Evolutionary conservation across 1,284 basidiomycete species (phyloP), one percentile per base, ranked within the genome.

Genomic region (Cryptococcus sp.): DNA sequence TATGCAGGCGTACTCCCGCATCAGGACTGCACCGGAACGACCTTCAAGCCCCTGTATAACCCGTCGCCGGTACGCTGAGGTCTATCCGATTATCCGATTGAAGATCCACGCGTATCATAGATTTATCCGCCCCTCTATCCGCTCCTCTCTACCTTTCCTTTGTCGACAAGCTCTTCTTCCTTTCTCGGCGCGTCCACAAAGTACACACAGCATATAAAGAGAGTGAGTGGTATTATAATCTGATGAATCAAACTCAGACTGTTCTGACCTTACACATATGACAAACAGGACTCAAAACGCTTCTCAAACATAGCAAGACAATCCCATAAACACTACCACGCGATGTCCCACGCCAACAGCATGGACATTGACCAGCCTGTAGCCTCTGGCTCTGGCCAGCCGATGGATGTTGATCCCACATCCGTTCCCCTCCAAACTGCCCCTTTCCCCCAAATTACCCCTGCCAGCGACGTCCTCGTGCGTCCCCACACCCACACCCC

Each of bases 331-430:
- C 42, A 49, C 28, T 9, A n/a, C 9, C 9, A 36, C 47, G 18
- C 33, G 2, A 65, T 60, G 58, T 50, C 58, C 7, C 59, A 62
- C 20, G 16, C 56, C 6, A 57, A 56, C 43, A 52, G 52, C 18
- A 68, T 68, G 67, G 65, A 66, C 28, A 48, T 65, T 1, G 64
- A 66, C 44, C 33, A 55, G n/a, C 39, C 54, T 16, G 44, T 24
- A 4, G 18, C 51, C 37, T 42, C 44, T 4, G 33, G 18, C 13
- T 35, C 47, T 12, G 21, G 39, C 36, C 21, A 38, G 28, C 9
- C 50, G n/a, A 62, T 62, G 61, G 61, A 62, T 4, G 37, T 60
- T n/a, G 61, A 59, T 18, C 28, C 47, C 12, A 21, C 38, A 9
- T 15, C 48, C 21, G 15, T 33, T 24, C 48, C 21, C 33, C 39